Percentiles rank a stretch among this genome's conserved stretches.
These are phyloP conservation scores for Kentomonas sorsogonicus DNA, from an alignment of 208 protist genomes.

Conservation along the genomic window DNA sequence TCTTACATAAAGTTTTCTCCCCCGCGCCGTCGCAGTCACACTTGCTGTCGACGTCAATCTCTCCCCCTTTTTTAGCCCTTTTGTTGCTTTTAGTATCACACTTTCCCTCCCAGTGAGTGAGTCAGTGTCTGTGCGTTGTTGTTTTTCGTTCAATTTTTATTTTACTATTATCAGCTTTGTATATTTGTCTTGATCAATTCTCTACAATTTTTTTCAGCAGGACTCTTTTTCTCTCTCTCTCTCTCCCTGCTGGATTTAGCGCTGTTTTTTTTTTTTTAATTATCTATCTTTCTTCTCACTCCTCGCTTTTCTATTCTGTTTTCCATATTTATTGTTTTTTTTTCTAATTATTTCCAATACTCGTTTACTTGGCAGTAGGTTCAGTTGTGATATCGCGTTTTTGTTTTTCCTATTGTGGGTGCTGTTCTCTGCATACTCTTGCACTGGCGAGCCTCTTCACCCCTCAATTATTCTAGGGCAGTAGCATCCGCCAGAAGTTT, in stretches of 20 bases:
- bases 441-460: no score
- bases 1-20: not conserved
- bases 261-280: not conserved
- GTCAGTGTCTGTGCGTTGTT: not conserved
- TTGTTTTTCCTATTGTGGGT: no score
- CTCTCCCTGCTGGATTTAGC: not conserved
- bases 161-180: conserved; percentile 10
- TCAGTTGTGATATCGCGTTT: no score
- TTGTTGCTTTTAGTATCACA: not conserved
- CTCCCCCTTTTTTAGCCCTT: not conserved
- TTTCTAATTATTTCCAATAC: not conserved
- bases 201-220: not conserved
- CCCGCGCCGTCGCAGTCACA: no score
- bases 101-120: conserved; percentile 10
- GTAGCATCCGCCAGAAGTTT: no score
- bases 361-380: not conserved
- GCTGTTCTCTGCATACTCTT: no score
- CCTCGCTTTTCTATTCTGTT: not conserved
- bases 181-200: conserved; percentile 7
- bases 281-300: not conserved
- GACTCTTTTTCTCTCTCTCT: not conserved
- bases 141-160: not conserved
- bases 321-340: not conserved
- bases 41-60: no score
- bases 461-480: no score